Conservation (phyloP, 2,329 filamentous ascomycete species). For the Beauveria rudraprayagi region DNA sequence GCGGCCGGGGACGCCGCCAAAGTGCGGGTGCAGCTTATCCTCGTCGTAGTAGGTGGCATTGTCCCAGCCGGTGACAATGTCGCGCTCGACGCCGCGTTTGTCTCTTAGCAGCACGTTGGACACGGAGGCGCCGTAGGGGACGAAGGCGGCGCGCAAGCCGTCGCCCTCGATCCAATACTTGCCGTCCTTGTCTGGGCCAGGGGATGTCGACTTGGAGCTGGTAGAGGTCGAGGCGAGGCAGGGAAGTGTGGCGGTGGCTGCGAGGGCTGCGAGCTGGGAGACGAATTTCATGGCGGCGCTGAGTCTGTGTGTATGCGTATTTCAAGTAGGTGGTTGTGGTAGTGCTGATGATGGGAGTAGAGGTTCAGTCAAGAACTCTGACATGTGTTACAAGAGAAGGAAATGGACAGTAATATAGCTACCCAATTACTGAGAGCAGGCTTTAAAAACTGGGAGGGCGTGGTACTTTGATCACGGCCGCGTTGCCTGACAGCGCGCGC, state of each 20-base stretch:
- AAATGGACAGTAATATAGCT: background rate
- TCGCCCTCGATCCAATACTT: slow-evolving; percentile 66
- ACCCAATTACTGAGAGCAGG: background rate
- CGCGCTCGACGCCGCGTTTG: slow-evolving; percentile 57
- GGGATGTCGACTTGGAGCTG: slow-evolving; percentile 13
- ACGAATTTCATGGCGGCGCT: slow-evolving; percentile 17
- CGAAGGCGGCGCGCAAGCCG: slow-evolving; percentile 60
- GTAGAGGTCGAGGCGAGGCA: slow-evolving; percentile 11
- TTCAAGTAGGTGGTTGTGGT: background rate
- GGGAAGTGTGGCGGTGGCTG: slow-evolving; percentile 14
- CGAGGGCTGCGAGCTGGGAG: slow-evolving; percentile 12
- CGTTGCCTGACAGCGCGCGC: background rate
- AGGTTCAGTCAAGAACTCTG: slow-evolving; percentile 6
- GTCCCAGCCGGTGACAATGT: slow-evolving; percentile 68
- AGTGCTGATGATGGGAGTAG: background rate
- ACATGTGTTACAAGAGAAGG: background rate
- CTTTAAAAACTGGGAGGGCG: background rate
- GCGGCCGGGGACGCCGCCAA: slow-evolving; percentile 64
- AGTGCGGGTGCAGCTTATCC: slow-evolving; percentile 60
- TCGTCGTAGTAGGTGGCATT: slow-evolving; percentile 63
- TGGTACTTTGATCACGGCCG: background rate
- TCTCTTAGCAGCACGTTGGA: slow-evolving; percentile 65
- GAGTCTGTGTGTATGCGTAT: background rate
- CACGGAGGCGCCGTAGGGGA: slow-evolving; percentile 67
- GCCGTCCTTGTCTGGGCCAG: slow-evolving; percentile 46